A percentile compares a stretch with the other conserved stretches of the same genome.
These are phyloP conservation scores for Claviceps lovelessii DNA, from an alignment of 2,329 filamentous ascomycete species.

Conservation along the genomic window DNA sequence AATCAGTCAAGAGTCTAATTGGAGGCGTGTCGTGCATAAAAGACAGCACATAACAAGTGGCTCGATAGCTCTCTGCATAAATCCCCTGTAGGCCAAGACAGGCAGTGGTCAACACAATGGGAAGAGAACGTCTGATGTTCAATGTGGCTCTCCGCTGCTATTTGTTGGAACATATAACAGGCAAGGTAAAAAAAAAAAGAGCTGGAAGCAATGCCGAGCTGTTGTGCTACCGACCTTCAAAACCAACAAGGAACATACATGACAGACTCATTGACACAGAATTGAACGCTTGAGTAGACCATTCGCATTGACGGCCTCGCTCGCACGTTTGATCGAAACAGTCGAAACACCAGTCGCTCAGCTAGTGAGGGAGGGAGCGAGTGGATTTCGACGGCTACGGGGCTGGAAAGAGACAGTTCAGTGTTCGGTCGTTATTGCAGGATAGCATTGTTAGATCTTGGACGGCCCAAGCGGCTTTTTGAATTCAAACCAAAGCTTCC, in stretches of 20 bases:
- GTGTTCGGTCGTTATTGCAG: slow-evolving; percentile 3
- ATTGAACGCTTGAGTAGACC: slow-evolving; percentile 8
- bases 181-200: background rate
- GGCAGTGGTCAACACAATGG: background rate
- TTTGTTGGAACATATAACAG: slow-evolving; percentile 4
- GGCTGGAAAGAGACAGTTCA: background rate
- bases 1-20: background rate
- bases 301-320: slow-evolving; percentile 7
- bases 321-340: slow-evolving; percentile 10
- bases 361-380: slow-evolving; percentile 3
- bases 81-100: background rate
- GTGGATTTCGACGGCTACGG: background rate
- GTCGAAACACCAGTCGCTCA: slow-evolving; percentile 9
- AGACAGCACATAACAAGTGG: background rate
- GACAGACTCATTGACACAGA: slow-evolving; percentile 4
- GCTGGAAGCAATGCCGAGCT: background rate
- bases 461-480: slow-evolving; percentile 9
- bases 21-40: slow-evolving; percentile 1
- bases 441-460: slow-evolving; percentile 7
- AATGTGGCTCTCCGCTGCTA: slow-evolving; percentile 4
- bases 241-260: background rate
- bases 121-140: slow-evolving; percentile 4
- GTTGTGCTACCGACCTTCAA: background rate
- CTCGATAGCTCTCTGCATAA: background rate
- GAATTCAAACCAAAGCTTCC: slow-evolving; percentile 5